Percentiles rank a stretch among this genome's conserved stretches.
Conservation (phyloP, 495 filamentous ascomycete species). For the Ramalina intermedia region DNA sequence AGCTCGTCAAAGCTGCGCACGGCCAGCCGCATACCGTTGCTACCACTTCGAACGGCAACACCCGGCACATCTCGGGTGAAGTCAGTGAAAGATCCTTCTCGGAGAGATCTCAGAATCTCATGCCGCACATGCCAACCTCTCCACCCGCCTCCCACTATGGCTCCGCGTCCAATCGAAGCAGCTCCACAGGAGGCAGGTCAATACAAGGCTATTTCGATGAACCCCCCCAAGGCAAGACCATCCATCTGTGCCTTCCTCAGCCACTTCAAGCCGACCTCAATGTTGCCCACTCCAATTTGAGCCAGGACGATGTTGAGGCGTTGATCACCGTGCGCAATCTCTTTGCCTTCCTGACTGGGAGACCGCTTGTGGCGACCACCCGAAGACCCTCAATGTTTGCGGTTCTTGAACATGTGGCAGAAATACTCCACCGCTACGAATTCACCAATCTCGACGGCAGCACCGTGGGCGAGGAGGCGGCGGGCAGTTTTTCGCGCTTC, state of each 20-base stretch:
- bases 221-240: conserved; percentile 26
- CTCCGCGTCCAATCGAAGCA: conserved; percentile 10
- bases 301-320: conserved; percentile 45
- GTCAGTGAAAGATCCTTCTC: conserved; percentile 3
- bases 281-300: conserved; percentile 23
- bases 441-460: conserved; percentile 72
- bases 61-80: not conserved
- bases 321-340: conserved; percentile 74
- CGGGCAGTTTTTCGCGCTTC: conserved; percentile 59
- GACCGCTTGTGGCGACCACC: conserved; percentile 66
- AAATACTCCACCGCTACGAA: conserved; percentile 53
- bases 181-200: conserved; percentile 15
- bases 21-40: conserved; percentile 22
- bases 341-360: conserved; percentile 74
- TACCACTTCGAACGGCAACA: not conserved
- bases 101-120: conserved; percentile 14
- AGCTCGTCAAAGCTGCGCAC: conserved; percentile 54
- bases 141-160: conserved; percentile 15
- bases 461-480: conserved; percentile 68
- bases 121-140: conserved; percentile 16
- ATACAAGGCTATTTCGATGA: conserved; percentile 24
- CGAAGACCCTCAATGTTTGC: conserved; percentile 52
- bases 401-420: conserved; percentile 58
- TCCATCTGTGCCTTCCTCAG: conserved; percentile 59
- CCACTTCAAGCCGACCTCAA: conserved; percentile 35